phyloP scores from a whole-genome alignment of 2,329 filamentous ascomycete genomes.

The Penicillium psychrosexuale region DNA sequence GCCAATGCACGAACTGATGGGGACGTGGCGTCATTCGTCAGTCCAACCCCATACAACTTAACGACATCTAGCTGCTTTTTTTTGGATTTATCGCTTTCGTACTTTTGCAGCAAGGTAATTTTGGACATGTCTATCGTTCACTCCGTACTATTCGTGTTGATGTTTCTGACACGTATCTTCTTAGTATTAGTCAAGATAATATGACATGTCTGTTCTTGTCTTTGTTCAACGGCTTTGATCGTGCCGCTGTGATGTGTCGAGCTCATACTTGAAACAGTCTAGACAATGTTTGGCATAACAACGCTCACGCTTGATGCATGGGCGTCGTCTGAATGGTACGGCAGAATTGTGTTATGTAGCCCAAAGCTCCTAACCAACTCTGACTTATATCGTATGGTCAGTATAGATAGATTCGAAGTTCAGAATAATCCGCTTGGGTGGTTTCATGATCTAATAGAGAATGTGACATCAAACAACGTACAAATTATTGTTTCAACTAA shows the following conservation, averaged over 20 bases:
- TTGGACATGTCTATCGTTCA: neutral
- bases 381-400: neutral
- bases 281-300: neutral
- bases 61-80: too few relatives aligned
- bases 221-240: neutral
- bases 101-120: neutral
- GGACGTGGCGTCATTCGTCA: neutral
- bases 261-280: neutral
- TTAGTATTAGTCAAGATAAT: neutral
- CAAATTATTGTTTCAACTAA: neutral
- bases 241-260: neutral
- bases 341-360: neutral
- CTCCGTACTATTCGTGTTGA: neutral
- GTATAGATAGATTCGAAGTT: neutral
- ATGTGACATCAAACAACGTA: neutral
- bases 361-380: neutral
- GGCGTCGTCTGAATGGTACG: neutral
- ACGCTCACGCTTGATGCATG: neutral
- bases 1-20: neutral
- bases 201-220: neutral
- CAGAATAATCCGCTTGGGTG: neutral
- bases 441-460: neutral
- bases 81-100: neutral
- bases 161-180: neutral
- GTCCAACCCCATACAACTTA: neutral